Evolutionary conservation across 768 basidiomycete genomes (phyloP).

Genomic region (Trametes villosa): DNA sequence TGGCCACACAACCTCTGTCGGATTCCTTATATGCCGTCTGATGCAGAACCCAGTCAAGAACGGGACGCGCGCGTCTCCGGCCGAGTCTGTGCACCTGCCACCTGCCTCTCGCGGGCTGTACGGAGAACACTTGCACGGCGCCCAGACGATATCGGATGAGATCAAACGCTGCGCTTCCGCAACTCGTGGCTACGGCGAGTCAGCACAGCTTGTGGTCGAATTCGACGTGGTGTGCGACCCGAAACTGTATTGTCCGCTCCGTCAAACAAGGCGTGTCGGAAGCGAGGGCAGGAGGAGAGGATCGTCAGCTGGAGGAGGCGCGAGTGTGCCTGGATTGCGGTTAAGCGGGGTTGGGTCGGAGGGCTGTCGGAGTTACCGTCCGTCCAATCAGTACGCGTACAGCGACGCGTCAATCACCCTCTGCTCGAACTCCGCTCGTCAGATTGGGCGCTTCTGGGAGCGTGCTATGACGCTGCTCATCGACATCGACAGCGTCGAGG

Average conservation of each 20-base stretch:
- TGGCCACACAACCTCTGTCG: neutral
- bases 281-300: neutral
- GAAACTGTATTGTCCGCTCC: neutral
- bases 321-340: neutral
- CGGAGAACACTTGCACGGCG: neutral
- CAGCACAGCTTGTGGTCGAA: neutral
- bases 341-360: neutral
- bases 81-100: neutral
- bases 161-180: neutral
- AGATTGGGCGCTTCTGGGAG: too few species aligned
- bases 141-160: slow-evolving; percentile 11
- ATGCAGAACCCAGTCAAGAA: neutral
- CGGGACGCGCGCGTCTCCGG: neutral
- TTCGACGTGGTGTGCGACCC: neutral
- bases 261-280: neutral
- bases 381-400: slow-evolving; percentile 7
- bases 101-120: too few species aligned
- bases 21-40: neutral
- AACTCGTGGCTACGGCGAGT: neutral
- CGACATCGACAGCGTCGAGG: neutral
- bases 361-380: neutral
- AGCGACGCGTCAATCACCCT: neutral
- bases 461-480: too few species aligned
- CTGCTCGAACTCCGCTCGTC: too few species aligned
- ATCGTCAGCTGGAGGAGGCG: neutral